Percentiles rank a stretch among this genome's conserved stretches.
Evolutionary conservation across 2,329 filamentous ascomycete species (phyloP).

Genomic region (Colletotrichum destructivum): DNA sequence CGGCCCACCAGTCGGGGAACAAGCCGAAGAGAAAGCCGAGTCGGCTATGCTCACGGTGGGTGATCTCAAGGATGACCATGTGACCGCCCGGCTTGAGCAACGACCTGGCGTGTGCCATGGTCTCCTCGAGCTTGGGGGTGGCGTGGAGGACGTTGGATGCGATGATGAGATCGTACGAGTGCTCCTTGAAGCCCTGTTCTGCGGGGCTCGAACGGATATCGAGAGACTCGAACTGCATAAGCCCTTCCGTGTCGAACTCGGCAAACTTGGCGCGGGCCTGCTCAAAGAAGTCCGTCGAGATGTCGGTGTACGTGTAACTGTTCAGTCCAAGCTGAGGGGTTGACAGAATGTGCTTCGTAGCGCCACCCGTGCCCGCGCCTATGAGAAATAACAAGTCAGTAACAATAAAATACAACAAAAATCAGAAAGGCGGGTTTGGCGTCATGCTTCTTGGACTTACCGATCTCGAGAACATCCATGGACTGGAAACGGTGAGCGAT

Average conservation of each 20-base stretch:
- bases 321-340: constrained; percentile 26
- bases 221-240: constrained; percentile 43
- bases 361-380: constrained; percentile 28
- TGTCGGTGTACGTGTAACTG: constrained; percentile 48
- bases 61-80: constrained; percentile 41
- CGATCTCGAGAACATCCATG: constrained; percentile 50
- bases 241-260: neutral
- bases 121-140: constrained; percentile 44
- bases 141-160: constrained; percentile 51
- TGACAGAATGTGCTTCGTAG: constrained; percentile 13
- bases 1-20: constrained; percentile 51
- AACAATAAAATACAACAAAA: no score
- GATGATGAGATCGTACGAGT: constrained; percentile 50
- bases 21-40: constrained; percentile 41
- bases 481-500: constrained; percentile 8
- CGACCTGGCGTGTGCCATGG: constrained; percentile 45
- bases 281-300: constrained; percentile 45
- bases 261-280: constrained; percentile 44
- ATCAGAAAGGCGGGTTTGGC: neutral
- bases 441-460: neutral
- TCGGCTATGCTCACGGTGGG: constrained; percentile 39
- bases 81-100: constrained; percentile 52
- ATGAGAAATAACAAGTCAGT: no score
- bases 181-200: constrained; percentile 48
- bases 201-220: constrained; percentile 46